Evolutionary conservation across 176 grass and related monocot genomes (phyloP), one percentile per base, ranked within the genome.

Genomic region (Dendrocalamus sinicus): DNA sequence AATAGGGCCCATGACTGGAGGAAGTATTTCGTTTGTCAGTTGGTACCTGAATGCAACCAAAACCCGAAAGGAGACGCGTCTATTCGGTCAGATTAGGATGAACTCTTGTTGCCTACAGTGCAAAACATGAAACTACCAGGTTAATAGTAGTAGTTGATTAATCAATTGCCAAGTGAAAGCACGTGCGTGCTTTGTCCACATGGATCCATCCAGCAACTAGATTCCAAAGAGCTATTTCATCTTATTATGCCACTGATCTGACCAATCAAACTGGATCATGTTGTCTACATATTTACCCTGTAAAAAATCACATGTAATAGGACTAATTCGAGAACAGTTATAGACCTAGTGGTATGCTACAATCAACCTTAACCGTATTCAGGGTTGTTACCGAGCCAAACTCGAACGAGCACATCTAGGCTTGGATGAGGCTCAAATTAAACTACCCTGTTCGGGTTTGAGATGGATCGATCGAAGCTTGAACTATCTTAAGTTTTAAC

Each of bases 41-140:
- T 47, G 26, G 72, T 74, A 46, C 76, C 76, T 12, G 43, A 65
- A 50, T 66, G 77, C 41, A 20, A 46, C 60, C 24, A 65, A 22
- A 12, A 79, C 5, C 24, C 13, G 77, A 16, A 48, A 48, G 43
- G 59, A 22, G 60, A 26, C 16, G 60, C 24, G 61, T 80, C 77
- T 37, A 61, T 9, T 67, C 61, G 30, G 20, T 7, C 26, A 80
- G 50, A 66, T 37, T 46, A 37, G 61, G 15, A 79, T 47, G 41
- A 59, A 8, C 59, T 63, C 20, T 23, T 15, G 54, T 39, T 61
- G 13, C 40, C 58, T 46, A 59, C 40, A 26, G 8, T 78, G 40
- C 76, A 78, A 45, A 26, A 9, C 75, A 46, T 46, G n/a, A 46
- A 63, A 15, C 40, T 19, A 9, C 23, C 23, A 17, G 20, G 22